phyloP scores from a whole-genome alignment of 768 basidiomycete genomes.

The Clitopilus hobsonii region DNA sequence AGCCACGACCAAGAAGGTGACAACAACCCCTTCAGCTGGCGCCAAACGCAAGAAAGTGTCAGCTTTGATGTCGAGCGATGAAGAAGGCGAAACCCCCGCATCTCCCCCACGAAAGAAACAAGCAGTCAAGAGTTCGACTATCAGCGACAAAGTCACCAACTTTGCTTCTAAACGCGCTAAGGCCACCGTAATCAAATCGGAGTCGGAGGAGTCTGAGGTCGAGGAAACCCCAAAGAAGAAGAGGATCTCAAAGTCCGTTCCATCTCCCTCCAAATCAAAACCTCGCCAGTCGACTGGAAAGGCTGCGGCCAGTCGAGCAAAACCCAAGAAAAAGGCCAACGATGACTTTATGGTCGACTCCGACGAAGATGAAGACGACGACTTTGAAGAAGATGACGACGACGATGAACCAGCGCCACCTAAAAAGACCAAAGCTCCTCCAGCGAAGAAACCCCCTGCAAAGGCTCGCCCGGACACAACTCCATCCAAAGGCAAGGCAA shows the following conservation, averaged over 20 bases:
- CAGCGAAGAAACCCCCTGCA: not conserved
- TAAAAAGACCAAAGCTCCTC: conserved; percentile 6
- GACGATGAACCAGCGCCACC: conserved; percentile 12
- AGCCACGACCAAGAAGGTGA: not conserved
- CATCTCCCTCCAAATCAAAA: conserved; percentile 1
- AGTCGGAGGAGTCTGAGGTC: conserved; percentile 11
- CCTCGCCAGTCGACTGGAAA: conserved; percentile 12
- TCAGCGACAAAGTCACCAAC: conserved; percentile 1
- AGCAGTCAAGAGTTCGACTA: conserved; percentile 13
- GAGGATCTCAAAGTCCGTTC: conserved; percentile 8
- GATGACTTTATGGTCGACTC: conserved; percentile 22
- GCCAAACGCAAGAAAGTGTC: conserved; percentile 26
- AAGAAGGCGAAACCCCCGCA: conserved; percentile 26
- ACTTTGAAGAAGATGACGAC: conserved; percentile 10
- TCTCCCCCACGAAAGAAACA: conserved; percentile 18
- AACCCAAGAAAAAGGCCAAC: conserved; percentile 14
- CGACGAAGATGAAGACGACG: conserved; percentile 5
- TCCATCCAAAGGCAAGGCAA: conserved; percentile 8
- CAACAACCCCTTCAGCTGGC: not conserved
- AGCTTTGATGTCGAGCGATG: conserved; percentile 32
- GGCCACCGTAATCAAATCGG: conserved; percentile 10
- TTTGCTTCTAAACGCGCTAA: conserved; percentile 1
- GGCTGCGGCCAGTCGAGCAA: conserved; percentile 18
- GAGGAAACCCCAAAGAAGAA: conserved; percentile 7
- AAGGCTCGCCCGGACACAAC: conserved; percentile 14